Evolutionary conservation across 169 alveolate species (phyloP), one percentile per base, ranked within the genome.

Genomic region (Plasmodium malariae): DNA sequence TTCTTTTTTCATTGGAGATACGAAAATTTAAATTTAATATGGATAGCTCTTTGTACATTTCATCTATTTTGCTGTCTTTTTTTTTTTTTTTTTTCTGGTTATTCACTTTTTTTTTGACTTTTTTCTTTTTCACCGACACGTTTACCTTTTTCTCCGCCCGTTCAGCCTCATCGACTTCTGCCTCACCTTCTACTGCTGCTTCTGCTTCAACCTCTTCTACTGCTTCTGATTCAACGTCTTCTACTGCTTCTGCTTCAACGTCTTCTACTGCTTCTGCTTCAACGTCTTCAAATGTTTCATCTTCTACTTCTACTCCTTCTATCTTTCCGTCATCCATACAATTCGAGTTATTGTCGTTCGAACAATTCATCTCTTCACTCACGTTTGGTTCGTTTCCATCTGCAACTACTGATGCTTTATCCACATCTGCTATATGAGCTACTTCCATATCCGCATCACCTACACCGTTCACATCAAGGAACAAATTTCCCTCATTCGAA

Each of bases 21-120:
- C 67, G 49, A 24, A 62, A 76, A 24, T 59, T 67, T 24, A 76
- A 76, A 32, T 76, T 76, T 19, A 76, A 19, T 14, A 59, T 19
- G 5, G 88, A 76, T 45, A 76, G 34, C 28, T 76, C 37, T 11
- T 62, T 76, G 51, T 76, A 76, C 88, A 76, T 76, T 24, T 60
- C 43, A 62, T 59, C 88, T 28, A 73, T 73, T 73, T 30, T 43
- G 30, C 59, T 73, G 51, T 73, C 87, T 60, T 72, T 72, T 17
- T 54, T 72, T 55, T 73, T 55, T 55, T 11, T 36, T 21, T 32
- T 73, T 5, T 55, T 62, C 30, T 32, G 36, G 0, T 73, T 19
- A 19, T 62, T 62, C 48, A n/a, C 9, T n/a, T 72, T 72, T 40
- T 73, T 73, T 12, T 49, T 28, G 6, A 9, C 26, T 17, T 54